Conservation (phyloP, 2,329 filamentous ascomycete genomes). For the Colletotrichum camelliae region DNA sequence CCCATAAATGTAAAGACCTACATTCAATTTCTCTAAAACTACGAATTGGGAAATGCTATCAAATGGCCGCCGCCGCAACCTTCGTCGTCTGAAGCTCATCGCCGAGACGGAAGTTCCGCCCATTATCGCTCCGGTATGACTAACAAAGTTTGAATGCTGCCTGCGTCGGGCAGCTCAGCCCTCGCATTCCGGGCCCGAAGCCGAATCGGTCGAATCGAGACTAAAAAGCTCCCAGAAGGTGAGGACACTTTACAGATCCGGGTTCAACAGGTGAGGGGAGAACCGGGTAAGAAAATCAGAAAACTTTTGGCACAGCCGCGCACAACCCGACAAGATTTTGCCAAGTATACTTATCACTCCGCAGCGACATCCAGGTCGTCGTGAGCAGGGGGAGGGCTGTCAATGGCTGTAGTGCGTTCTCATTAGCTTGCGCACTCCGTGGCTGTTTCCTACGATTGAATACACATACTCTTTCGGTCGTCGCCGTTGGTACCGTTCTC, state of each 20-base stretch:
- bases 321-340: slow-evolving; percentile 19
- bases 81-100: neutral
- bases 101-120: neutral
- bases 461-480: slow-evolving; percentile 80
- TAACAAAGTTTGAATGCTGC: slow-evolving; percentile 5
- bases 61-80: slow-evolving; percentile 9
- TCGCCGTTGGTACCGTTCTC: slow-evolving; percentile 85
- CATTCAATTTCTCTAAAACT: slow-evolving; percentile 19
- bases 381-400: slow-evolving; percentile 82
- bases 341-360: slow-evolving; percentile 58
- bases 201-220: slow-evolving; percentile 21
- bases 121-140: neutral
- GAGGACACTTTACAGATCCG: slow-evolving; percentile 22
- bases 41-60: slow-evolving; percentile 12
- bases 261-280: slow-evolving; percentile 2
- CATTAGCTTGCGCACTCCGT: neutral
- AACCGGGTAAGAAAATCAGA: slow-evolving; percentile 7
- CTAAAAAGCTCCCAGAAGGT: slow-evolving; percentile 21
- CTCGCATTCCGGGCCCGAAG: neutral
- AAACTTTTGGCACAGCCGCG: slow-evolving; percentile 20
- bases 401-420: slow-evolving; percentile 54
- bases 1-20: neutral
- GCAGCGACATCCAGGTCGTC: slow-evolving; percentile 92
- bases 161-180: neutral
- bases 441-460: neutral